Base-by-base conservation (phyloP, 192 early-diverging fungal species). In the Linnemannia zychae region DNA sequence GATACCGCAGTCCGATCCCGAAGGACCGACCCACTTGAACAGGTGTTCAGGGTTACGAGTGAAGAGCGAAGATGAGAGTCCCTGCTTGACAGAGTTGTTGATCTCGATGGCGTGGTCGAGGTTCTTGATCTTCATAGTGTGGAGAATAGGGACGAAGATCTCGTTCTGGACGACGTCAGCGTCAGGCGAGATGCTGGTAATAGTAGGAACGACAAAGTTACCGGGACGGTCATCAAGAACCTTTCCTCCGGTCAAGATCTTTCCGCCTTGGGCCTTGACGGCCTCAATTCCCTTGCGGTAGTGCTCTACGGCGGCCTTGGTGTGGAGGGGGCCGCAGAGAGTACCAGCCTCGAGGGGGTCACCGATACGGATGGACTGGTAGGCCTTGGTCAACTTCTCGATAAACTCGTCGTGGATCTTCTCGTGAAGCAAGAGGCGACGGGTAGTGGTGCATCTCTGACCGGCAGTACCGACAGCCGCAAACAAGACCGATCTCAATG, bases 401-500 rank as follows among this genome's bases (percentile, higher is more conserved):
- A 98, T 88, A 74, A 99, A 96, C 6, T 90, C 88, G 80, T 97
- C 97, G 88, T 98, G 94, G 74, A 98, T 95, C 63, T 90, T 90
- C 80, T 96, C 94, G 74, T 99, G 98, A 20, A 99, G 76, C 77
- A 99, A 92, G 76, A 99, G 87, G 31, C 98, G 94, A 36, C 98
- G 93, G 4, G 97, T 96, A 47, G 98, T 84, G 4, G 98, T 99
- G 88, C 98, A 99, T 69, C 98, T 90, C 88, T 99, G 98, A 34
- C 98, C 98, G 48, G 97, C 96, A 38, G 97, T 99, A 38, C 98
- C 98, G 36, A 99, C 97, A 24, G 98, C 97, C 20, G 98, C 97
- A 91, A 99, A 99, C 28, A 98, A 87, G 57, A 96, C 92, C 24
- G 96, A 92, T 44, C 96, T 91, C 3, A 97, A 90, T 4, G 97